A percentile compares a stretch with the other conserved stretches of the same genome.
phyloP scores from a whole-genome alignment of 148 eudicot genomes.

The Rhododendron ovatum region DNA sequence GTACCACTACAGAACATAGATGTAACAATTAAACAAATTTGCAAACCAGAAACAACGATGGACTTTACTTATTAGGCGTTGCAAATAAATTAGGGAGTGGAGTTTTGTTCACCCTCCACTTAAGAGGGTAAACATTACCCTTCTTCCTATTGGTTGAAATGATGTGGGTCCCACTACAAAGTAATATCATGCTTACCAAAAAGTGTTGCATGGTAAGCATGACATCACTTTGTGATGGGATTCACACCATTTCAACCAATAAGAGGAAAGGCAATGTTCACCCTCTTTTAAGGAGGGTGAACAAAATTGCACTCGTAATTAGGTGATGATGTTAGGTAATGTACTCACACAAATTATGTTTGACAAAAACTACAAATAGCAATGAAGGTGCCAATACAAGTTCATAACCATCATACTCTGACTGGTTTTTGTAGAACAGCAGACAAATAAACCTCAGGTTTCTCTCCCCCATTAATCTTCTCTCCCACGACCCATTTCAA shows the following conservation, averaged over 20 bases:
- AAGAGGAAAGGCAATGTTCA: too few species aligned
- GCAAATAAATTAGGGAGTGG: constrained; percentile 7
- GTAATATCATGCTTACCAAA: too few species aligned
- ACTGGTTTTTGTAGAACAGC: constrained; percentile 94
- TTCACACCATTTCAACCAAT: too few species aligned
- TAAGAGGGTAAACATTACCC: too few species aligned
- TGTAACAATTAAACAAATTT: background rate
- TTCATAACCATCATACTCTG: constrained; percentile 37
- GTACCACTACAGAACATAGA: background rate
- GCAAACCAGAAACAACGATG: constrained; percentile 5
- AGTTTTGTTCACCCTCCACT: too few species aligned
- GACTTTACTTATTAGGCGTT: constrained; percentile 16
- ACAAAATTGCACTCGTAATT: background rate
- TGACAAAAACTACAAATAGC: constrained; percentile 6
- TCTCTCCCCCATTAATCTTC: constrained; percentile 50
- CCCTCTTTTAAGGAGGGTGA: too few species aligned
- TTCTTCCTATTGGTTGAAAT: too few species aligned
- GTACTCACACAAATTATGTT: constrained; percentile 12
- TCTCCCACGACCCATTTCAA: constrained; percentile 98
- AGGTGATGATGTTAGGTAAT: constrained; percentile 6
- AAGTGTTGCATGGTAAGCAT: too few species aligned
- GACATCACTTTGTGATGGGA: too few species aligned
- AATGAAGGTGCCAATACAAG: constrained; percentile 5
- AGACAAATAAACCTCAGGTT: constrained; percentile 74
- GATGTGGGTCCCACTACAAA: too few species aligned